Conservation (phyloP, 306 rosid species). For the Arachis hypogaea region DNA sequence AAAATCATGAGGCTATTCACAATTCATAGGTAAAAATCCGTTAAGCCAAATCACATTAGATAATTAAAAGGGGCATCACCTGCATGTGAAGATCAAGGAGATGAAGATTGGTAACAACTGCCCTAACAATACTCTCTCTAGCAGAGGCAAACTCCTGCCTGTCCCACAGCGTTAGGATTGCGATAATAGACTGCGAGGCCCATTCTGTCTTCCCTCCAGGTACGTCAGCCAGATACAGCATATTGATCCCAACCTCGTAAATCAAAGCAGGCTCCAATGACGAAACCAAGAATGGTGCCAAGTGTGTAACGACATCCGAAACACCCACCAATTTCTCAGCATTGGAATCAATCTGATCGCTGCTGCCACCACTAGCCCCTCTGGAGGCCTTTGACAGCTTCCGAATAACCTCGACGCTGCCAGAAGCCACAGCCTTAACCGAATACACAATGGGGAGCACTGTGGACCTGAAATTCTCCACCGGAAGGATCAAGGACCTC, state of each 20-base stretch:
- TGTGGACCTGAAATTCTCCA: constrained; percentile 83
- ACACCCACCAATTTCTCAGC: constrained; percentile 91
- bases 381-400: constrained; percentile 76
- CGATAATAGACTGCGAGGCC: constrained; percentile 94
- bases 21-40: constrained; percentile 9
- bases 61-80: constrained; percentile 47
- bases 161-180: constrained; percentile 95
- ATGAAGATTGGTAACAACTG: constrained; percentile 94
- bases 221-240: constrained; percentile 97
- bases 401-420: constrained; percentile 76
- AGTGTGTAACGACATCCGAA: constrained; percentile 88
- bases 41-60: constrained; percentile 24
- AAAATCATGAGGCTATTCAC: neutral
- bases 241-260: constrained; percentile 90
- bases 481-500: constrained; percentile 84
- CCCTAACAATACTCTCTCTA: constrained; percentile 92
- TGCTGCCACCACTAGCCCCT: constrained; percentile 17
- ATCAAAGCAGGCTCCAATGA: constrained; percentile 95
- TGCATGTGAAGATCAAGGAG: constrained; percentile 99
- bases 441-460: constrained; percentile 91
- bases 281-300: constrained; percentile 90
- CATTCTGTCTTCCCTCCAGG: constrained; percentile 99
- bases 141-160: constrained; percentile 96
- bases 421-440: constrained; percentile 91
- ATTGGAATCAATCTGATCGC: constrained; percentile 57